Percentiles rank a stretch among this genome's conserved stretches.
Conservation (phyloP, 345 rosid genomes). For the Pelargonium nanum region DNA sequence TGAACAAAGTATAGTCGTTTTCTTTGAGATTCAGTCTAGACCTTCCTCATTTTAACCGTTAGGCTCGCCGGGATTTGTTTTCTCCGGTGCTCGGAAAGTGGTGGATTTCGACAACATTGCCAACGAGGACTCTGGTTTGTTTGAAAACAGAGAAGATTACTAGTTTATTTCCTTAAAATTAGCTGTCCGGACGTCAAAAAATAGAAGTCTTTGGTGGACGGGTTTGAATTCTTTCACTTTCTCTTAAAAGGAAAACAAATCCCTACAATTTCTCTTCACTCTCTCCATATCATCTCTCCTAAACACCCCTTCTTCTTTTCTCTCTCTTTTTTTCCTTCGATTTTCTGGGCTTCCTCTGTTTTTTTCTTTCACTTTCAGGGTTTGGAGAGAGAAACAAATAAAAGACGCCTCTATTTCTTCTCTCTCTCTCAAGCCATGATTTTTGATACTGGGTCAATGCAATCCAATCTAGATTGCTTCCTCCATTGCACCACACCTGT, state of each 20-base stretch:
- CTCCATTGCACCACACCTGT: slow-evolving; percentile 83
- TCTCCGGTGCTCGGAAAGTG: neutral
- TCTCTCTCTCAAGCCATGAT: slow-evolving; percentile 38
- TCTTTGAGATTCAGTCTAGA: neutral
- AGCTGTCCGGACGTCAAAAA: slow-evolving; percentile 56
- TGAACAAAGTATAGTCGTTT: neutral
- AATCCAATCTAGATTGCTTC: slow-evolving; percentile 81
- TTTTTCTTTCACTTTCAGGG: slow-evolving; percentile 17
- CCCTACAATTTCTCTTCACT: slow-evolving; percentile 37
- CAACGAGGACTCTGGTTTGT: neutral
- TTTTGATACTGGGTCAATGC: slow-evolving; percentile 49
- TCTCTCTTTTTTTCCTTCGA: slow-evolving; percentile 6
- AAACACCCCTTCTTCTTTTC: neutral
- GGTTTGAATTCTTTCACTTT: slow-evolving; percentile 14
- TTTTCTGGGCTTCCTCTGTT: slow-evolving; percentile 4
- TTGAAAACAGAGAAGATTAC: neutral
- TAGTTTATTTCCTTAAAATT: slow-evolving; percentile 35
- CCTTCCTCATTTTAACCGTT: neutral
- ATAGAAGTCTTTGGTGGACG: slow-evolving; percentile 23
- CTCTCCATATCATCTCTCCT: slow-evolving; percentile 4
- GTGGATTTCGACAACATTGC: neutral
- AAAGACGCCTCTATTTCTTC: slow-evolving; percentile 12
- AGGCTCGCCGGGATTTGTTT: neutral
- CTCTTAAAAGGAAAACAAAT: slow-evolving; percentile 23
- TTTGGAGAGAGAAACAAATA: slow-evolving; percentile 17